A percentile compares a stretch with the other conserved stretches of the same genome.
Conservation (phyloP, 2,329 filamentous ascomycete genomes). For the Penicillium decumbens region DNA sequence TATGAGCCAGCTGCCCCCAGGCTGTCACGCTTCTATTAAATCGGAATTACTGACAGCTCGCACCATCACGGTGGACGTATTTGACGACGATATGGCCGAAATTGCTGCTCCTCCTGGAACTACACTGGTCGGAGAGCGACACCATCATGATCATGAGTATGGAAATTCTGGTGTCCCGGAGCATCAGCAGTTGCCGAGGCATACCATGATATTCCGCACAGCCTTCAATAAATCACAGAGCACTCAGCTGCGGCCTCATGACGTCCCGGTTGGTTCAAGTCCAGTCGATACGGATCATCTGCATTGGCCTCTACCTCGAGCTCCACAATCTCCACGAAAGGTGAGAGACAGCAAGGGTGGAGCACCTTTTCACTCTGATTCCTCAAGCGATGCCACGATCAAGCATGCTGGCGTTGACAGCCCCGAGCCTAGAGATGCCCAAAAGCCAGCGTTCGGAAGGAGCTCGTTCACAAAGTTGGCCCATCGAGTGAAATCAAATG, state of each 20-base stretch:
- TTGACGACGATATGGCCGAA: conserved; percentile 40
- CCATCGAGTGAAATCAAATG: conserved; percentile 31
- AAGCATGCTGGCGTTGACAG: conserved; percentile 7
- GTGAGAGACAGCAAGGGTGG: background rate
- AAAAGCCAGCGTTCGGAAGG: conserved; percentile 25
- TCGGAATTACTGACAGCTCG: conserved; percentile 43
- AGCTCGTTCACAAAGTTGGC: conserved; percentile 31
- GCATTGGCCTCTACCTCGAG: background rate
- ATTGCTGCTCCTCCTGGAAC: conserved; percentile 45
- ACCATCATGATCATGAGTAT: conserved; percentile 46
- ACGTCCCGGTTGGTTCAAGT: background rate
- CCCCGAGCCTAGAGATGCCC: conserved; percentile 15
- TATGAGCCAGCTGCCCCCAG: conserved; percentile 41
- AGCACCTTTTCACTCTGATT: conserved; percentile 2
- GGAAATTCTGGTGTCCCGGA: conserved; percentile 39
- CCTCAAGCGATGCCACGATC: background rate
- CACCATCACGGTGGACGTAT: conserved; percentile 47
- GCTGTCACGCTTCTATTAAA: conserved; percentile 42
- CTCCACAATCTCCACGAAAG: background rate
- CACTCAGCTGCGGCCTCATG: conserved; percentile 31
- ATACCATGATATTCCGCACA: conserved; percentile 46
- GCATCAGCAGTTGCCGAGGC: conserved; percentile 36
- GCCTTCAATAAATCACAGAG: conserved; percentile 41
- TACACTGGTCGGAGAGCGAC: conserved; percentile 44
- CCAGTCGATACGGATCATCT: conserved; percentile 2